A percentile compares a stretch with the other conserved stretches of the same genome.
Conservation (phyloP, 345 rosid species). For the Euphorbia lathyris region DNA sequence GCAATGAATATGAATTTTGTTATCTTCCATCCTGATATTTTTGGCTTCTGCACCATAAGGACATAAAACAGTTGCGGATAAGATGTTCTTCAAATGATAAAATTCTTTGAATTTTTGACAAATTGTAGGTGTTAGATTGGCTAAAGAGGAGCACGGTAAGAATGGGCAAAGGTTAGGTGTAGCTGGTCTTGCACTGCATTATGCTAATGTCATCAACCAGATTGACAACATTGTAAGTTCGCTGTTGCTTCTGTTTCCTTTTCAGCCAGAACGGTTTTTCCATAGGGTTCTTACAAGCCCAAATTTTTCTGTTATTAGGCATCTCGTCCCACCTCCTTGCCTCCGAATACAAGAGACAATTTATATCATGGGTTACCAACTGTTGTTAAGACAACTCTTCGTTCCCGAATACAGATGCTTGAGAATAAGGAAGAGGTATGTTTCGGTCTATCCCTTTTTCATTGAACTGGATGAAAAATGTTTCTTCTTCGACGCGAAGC, state of each 20-base stretch:
- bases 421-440: conserved; percentile 66
- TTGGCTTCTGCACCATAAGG: neutral
- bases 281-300: neutral
- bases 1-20: neutral
- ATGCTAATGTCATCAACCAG: conserved; percentile 72
- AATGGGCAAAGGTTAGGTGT: conserved; percentile 57
- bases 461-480: neutral
- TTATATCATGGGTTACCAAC: conserved; percentile 65
- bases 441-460: neutral
- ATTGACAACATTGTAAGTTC: conserved; percentile 76
- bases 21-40: neutral
- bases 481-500: neutral
- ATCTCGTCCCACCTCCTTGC: conserved; percentile 65
- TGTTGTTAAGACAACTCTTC: conserved; percentile 57
- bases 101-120: conserved; percentile 5
- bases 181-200: conserved; percentile 86
- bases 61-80: neutral
- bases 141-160: conserved; percentile 18
- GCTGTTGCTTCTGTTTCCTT: neutral
- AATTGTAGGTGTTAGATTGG: conserved; percentile 29
- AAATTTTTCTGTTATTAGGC: conserved; percentile 39
- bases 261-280: neutral
- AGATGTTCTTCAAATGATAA: neutral
- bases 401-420: conserved; percentile 45
- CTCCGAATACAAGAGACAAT: conserved; percentile 64